Evolutionary conservation across 495 filamentous ascomycete species (phyloP).

Genomic region (Aspergillus indologenus): DNA sequence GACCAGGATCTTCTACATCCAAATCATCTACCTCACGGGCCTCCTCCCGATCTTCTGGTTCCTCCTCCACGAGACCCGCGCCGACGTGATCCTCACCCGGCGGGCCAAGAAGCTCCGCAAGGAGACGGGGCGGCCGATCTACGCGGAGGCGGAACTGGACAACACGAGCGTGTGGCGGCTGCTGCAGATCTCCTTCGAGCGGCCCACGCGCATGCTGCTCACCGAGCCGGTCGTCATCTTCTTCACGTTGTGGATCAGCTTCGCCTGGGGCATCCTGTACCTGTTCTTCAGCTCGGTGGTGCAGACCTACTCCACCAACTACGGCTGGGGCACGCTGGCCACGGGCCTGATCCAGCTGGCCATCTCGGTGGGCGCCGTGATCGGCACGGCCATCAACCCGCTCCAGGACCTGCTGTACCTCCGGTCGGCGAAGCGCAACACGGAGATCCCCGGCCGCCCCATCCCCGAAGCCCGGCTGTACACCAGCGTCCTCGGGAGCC

Average conservation of each 20-base stretch:
- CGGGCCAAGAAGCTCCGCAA: constrained; percentile 62
- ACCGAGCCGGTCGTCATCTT: constrained; percentile 54
- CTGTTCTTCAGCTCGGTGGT: constrained; percentile 43
- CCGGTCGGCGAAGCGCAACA: constrained; percentile 26
- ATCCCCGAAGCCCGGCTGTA: constrained; percentile 45
- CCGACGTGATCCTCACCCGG: constrained; percentile 51
- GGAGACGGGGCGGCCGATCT: constrained; percentile 50
- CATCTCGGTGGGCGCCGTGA: constrained; percentile 40
- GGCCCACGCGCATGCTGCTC: constrained; percentile 46
- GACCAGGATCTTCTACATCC: constrained; percentile 52
- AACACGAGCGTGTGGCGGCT: constrained; percentile 22
- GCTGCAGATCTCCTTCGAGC: constrained; percentile 37
- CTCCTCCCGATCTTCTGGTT: constrained; percentile 43
- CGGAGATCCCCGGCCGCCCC: constrained; percentile 26
- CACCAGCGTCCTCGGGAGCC: constrained; percentile 37
- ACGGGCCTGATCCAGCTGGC: constrained; percentile 41
- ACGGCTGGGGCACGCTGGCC: constrained; percentile 31
- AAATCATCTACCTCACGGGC: constrained; percentile 48
- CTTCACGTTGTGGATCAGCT: constrained; percentile 52
- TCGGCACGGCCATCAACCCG: constrained; percentile 42
- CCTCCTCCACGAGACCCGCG: constrained; percentile 42
- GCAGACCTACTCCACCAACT: constrained; percentile 38
- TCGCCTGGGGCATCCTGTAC: constrained; percentile 52
- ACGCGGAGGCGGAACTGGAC: constrained; percentile 34
- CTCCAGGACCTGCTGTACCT: constrained; percentile 39